Percentiles rank a stretch among this genome's conserved stretches.
phyloP scores from a whole-genome alignment of 2,329 filamentous ascomycete species.

The Cladosporium sp. region DNA sequence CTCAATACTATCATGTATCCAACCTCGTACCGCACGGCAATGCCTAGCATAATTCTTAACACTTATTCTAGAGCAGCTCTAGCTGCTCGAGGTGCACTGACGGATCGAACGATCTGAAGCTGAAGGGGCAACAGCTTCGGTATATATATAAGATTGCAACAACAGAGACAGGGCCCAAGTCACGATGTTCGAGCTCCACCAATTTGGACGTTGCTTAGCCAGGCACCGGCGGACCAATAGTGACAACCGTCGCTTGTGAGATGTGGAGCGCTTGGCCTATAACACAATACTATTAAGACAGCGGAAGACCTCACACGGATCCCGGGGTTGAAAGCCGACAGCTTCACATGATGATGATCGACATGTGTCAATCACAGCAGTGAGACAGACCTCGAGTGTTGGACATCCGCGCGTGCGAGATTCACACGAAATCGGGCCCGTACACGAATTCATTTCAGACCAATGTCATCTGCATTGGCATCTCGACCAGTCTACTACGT shows the following conservation, averaged over 20 bases:
- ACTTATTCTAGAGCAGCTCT: too few relatives aligned
- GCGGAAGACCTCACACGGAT: background rate
- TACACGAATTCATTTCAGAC: too few relatives aligned
- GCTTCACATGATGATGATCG: constrained; percentile 8
- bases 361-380: background rate
- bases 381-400: constrained; percentile 1
- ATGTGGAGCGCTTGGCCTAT: background rate
- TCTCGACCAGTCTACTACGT: background rate
- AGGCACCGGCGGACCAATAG: background rate
- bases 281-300: background rate
- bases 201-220: background rate
- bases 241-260: background rate
- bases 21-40: too few relatives aligned
- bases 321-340: background rate
- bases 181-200: background rate
- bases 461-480: background rate
- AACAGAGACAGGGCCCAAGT: background rate
- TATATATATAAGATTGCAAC: background rate
- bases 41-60: too few relatives aligned
- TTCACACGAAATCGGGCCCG: background rate
- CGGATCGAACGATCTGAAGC: background rate
- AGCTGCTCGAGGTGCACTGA: too few relatives aligned
- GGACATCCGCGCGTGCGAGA: background rate
- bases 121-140: background rate
- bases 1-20: too few relatives aligned